Evolutionary conservation across 2,329 filamentous ascomycete species (phyloP), one percentile per base, ranked within the genome.

Genomic region (Penicillium sp.): DNA sequence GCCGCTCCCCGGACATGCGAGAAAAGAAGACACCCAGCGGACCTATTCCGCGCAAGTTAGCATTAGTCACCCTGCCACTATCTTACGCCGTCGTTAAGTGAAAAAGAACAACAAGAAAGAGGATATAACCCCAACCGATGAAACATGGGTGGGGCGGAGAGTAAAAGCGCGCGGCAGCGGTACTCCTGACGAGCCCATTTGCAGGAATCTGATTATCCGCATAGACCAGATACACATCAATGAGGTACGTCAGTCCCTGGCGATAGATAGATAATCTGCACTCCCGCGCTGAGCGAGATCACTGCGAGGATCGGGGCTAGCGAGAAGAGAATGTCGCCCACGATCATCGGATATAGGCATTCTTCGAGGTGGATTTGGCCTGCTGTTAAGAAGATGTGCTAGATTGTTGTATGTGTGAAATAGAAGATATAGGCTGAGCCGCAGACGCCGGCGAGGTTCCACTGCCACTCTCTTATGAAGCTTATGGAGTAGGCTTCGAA

Each of bases 401-500:
- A 21, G 23, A 31, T 55, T 15, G 8, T 23, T 11, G 41, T 46
- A 15, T 46, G 52, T 13, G 38, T 55, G 15, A 30, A 46, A 38
- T 21, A 31, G 38, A 55, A n/a, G n/a, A 55, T 55, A 6, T 46
- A 45, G 5, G 41, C 38, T 7, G 46, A 58, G 11, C 46, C 77
- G 3, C 83, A 71, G 47, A 84, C 72, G 29, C 76, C 78, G 35
- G 86, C 86, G 21, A 85, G 75, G 2, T 21, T 21, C 21, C 21
- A 21, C 21, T 21, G 21, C 21, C 21, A 21, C 21, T 21, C 21
- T 21, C 21, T 21, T 21, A 21, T 21, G 21, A 94, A 96, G 54
- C 95, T 89, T 61, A 95, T 89, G 0, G 92, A 92, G 73, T 95
- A 95, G 9, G 91, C 91, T 15, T 96, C 89, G 78, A 96, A 96